Conservation (phyloP, 1,139 yeast species). For the Kodamaea alishanica region DNA sequence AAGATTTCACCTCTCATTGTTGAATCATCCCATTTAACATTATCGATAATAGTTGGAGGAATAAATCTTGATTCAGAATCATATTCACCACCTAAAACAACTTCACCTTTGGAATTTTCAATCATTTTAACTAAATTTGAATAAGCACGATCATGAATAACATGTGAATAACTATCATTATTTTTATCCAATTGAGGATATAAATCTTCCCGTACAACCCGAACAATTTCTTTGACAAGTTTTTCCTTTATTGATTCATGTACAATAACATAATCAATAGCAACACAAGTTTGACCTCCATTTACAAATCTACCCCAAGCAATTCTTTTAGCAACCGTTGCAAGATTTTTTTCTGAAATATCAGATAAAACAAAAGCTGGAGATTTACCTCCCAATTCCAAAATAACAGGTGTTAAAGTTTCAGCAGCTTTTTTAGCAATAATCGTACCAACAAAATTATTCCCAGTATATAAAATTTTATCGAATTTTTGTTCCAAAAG, state of each 20-base stretch:
- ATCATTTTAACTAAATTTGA: conserved; percentile 47
- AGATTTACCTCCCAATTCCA: conserved; percentile 93
- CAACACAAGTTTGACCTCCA: conserved; percentile 90
- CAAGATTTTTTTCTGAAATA: conserved; percentile 42
- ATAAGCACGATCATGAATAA: conserved; percentile 61
- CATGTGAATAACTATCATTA: conserved; percentile 49
- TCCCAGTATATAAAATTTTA: conserved; percentile 86
- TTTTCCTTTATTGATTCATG: conserved; percentile 46
- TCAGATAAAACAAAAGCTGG: conserved; percentile 69
- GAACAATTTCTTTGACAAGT: conserved; percentile 44
- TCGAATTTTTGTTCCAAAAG: conserved; percentile 68
- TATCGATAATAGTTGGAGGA: conserved; percentile 70
- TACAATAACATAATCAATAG: conserved; percentile 76
- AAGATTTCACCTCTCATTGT: conserved; percentile 76
- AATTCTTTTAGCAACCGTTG: conserved; percentile 60
- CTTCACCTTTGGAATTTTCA: conserved; percentile 51
- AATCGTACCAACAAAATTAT: conserved; percentile 68
- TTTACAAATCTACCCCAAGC: conserved; percentile 77
- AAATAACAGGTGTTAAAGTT: conserved; percentile 70
- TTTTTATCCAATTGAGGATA: conserved; percentile 38
- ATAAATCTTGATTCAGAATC: conserved; percentile 48
- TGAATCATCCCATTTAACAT: conserved; percentile 62
- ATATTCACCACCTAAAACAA: conserved; percentile 55
- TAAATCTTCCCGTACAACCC: conserved; percentile 43
- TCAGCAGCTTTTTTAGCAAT: conserved; percentile 82